A percentile compares a stretch with the other conserved stretches of the same genome.
Evolutionary conservation across 495 filamentous ascomycete genomes (phyloP).

Genomic region (Pyrenula massariospora): DNA sequence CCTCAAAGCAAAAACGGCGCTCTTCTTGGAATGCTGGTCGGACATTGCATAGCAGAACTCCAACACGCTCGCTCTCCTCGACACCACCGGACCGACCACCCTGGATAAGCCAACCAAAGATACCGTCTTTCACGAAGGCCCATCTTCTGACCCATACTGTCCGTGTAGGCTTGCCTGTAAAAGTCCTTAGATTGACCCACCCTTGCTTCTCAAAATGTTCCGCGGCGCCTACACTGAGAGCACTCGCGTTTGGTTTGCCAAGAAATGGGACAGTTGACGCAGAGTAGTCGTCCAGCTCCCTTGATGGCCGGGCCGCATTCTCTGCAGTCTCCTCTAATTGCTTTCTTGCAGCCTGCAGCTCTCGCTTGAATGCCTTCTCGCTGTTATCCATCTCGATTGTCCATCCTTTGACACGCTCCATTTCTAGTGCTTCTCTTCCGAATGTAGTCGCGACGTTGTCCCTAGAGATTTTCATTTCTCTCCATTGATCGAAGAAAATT

Average conservation of each 20-base stretch:
- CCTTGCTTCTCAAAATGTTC: slow-evolving; percentile 69
- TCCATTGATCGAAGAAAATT: slow-evolving; percentile 75
- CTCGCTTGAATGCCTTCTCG: slow-evolving; percentile 65
- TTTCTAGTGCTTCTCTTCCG: slow-evolving; percentile 56
- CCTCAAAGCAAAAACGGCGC: slow-evolving; percentile 91
- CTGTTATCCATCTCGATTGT: slow-evolving; percentile 80
- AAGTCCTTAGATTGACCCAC: slow-evolving; percentile 75
- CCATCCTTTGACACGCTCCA: slow-evolving; percentile 88
- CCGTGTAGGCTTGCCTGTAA: slow-evolving; percentile 78
- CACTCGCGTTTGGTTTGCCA: slow-evolving; percentile 24
- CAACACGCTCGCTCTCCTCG: slow-evolving; percentile 91
- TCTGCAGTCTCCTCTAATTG: slow-evolving; percentile 76
- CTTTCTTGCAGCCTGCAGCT: slow-evolving; percentile 65
- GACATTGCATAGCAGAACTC: slow-evolving; percentile 84
- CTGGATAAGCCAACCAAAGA: slow-evolving; percentile 93
- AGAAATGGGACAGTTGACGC: slow-evolving; percentile 75
- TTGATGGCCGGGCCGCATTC: slow-evolving; percentile 58
- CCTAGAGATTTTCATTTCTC: slow-evolving; percentile 60
- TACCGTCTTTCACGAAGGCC: slow-evolving; percentile 90
- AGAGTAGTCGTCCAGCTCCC: slow-evolving; percentile 90
- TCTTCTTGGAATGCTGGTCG: slow-evolving; percentile 88
- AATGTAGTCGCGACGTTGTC: slow-evolving; percentile 45
- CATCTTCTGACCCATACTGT: slow-evolving; percentile 82
- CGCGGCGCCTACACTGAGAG: slow-evolving; percentile 13
- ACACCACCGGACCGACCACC: slow-evolving; percentile 74